Evolutionary conservation across 2,329 filamentous ascomycete species (phyloP).

Genomic region (Akanthomyces lecanii): DNA sequence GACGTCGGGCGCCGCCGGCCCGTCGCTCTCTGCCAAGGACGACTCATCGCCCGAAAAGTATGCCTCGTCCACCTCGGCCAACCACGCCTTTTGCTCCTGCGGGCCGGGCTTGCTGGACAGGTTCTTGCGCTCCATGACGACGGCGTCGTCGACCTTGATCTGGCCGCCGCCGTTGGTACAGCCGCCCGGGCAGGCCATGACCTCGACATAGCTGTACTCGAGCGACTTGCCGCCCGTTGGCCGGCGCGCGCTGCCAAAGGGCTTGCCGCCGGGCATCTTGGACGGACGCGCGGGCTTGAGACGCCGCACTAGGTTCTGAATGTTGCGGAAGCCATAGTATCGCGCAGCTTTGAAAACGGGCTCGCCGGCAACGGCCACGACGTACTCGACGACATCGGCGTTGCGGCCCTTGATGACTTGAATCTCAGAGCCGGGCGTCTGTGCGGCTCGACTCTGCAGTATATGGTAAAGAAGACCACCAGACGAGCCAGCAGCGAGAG

Average conservation of each 20-base stretch:
- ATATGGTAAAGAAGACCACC: constrained; percentile 88
- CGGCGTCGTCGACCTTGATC: constrained; percentile 81
- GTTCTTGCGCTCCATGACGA: constrained; percentile 48
- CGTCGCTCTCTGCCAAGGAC: constrained; percentile 30
- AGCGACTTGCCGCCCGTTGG: constrained; percentile 41
- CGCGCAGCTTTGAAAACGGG: constrained; percentile 74
- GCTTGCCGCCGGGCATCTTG: constrained; percentile 72
- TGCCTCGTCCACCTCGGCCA: constrained; percentile 78
- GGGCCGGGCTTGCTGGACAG: constrained; percentile 57
- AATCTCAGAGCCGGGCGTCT: constrained; percentile 68
- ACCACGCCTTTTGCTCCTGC: constrained; percentile 81
- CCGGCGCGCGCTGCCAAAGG: constrained; percentile 52
- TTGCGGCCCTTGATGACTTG: constrained; percentile 75
- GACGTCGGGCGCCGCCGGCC: constrained; percentile 34
- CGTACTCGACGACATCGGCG: constrained; percentile 84
- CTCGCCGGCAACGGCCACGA: constrained; percentile 55
- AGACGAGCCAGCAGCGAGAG: constrained; percentile 66
- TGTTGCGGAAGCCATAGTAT: constrained; percentile 97
- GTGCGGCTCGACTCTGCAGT: constrained; percentile 67
- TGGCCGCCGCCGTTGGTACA: constrained; percentile 98
- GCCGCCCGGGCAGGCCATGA: constrained; percentile 98
- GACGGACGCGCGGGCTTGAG: constrained; percentile 77
- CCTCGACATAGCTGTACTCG: constrained; percentile 91
- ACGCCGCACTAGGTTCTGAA: constrained; percentile 92
- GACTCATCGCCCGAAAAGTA: constrained; percentile 74